These are phyloP conservation scores for Termitomyces sp. DNA, from an alignment of 768 basidiomycete genomes.

Conservation along the genomic window DNA sequence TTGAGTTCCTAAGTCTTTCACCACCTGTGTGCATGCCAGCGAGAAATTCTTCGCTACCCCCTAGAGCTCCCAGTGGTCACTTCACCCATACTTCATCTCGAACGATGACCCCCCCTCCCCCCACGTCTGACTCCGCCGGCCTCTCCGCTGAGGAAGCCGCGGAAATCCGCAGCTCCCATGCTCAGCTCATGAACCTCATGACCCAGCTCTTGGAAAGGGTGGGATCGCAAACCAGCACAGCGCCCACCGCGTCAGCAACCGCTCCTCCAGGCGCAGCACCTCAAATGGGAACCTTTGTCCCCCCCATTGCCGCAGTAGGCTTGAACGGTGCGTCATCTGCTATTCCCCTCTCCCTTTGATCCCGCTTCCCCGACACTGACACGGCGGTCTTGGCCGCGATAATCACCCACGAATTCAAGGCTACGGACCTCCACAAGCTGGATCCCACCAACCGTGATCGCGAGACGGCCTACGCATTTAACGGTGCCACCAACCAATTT, in stretches of 20 bases:
- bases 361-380: background rate
- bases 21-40: background rate
- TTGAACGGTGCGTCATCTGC: background rate
- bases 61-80: background rate
- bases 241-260: background rate
- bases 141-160: background rate
- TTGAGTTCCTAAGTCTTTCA: background rate
- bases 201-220: background rate
- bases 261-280: background rate
- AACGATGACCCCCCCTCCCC: background rate
- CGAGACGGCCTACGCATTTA: background rate
- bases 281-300: background rate
- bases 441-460: background rate
- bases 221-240: background rate
- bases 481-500: background rate
- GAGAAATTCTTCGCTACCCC: background rate
- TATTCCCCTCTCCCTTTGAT: background rate
- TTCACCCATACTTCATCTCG: background rate
- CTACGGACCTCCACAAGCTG: background rate
- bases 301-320: background rate
- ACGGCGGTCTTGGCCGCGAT: background rate
- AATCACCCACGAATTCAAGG: background rate
- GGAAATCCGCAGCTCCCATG: background rate
- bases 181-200: background rate
- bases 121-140: accelerated